A percentile compares a stretch with the other conserved stretches of the same genome.
Conservation (phyloP, 306 rosid genomes). For the Arachis hypogaea region DNA sequence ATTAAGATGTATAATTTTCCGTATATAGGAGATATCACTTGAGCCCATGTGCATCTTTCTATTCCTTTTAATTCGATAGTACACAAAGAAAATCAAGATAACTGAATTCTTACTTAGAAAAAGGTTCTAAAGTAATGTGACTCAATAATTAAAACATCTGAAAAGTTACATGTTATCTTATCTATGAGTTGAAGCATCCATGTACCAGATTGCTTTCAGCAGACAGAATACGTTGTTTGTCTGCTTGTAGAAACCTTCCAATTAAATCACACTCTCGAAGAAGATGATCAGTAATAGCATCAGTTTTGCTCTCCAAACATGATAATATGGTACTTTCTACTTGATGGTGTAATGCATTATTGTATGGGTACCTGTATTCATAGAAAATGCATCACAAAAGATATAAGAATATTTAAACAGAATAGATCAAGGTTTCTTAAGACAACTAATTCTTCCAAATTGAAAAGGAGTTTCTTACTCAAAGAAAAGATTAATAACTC, state of each 20-base stretch:
- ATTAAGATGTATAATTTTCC: not conserved
- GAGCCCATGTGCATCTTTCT: conserved; percentile 20
- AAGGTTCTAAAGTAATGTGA: not conserved
- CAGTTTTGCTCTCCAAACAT: conserved; percentile 87
- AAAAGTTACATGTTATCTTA: conserved; percentile 16
- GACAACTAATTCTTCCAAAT: conserved; percentile 14
- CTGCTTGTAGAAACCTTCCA: conserved; percentile 74
- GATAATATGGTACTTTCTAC: conserved; percentile 76
- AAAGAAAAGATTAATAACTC: conserved; percentile 90
- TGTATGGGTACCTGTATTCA: conserved; percentile 82
- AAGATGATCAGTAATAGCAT: conserved; percentile 72
- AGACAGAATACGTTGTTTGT: conserved; percentile 67
- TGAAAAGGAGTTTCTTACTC: conserved; percentile 63
- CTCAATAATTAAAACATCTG: not conserved
- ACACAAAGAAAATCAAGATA: conserved; percentile 31
- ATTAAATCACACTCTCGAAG: conserved; percentile 85
- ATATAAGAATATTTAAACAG: conserved; percentile 5
- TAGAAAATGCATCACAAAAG: conserved; percentile 10
- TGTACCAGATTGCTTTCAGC: conserved; percentile 69
- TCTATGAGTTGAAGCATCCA: conserved; percentile 31
- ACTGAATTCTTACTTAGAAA: not conserved
- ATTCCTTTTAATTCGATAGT: conserved; percentile 13
- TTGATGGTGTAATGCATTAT: conserved; percentile 87
- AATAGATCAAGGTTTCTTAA: conserved; percentile 22
- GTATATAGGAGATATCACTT: conserved; percentile 15